Evolutionary conservation across 2,329 filamentous ascomycete species (phyloP), one percentile per base, ranked within the genome.

Genomic region (Tolypocladium amazonense): DNA sequence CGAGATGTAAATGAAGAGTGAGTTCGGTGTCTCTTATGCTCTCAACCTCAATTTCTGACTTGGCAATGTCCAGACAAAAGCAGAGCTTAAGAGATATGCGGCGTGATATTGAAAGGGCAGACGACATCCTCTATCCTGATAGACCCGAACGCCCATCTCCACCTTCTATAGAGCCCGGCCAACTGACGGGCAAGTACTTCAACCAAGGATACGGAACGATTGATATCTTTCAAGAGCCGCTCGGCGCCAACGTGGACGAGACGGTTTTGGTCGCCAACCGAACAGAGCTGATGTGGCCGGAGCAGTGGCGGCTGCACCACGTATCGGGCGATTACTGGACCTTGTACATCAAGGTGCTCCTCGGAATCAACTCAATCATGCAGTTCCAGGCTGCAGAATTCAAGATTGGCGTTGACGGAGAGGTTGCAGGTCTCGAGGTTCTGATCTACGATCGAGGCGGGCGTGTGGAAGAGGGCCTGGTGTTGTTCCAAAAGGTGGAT

Each of bases 141-240:
- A 68, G 70, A 6, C 72, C 76, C 0, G 41, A 68, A 1, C 71
- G 72, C 8, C 68, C 73, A 0, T 54, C 76, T 25, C 74, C 74
- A 8, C 69, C 68, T 11, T 70, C 75, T 0, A 62, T 79, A 2
- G 62, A 66, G 12, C 65, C 65, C 45, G 75, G 75, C 61, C 57
- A 63, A 0, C 60, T 71, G 9, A 65, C 66, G 1, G 79, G 79
- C 3, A 75, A 69, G 1, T 82, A 80, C 62, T 72, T 66, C 59
- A 71, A 81, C 58, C 71, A 73, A 1, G 77, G 72, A 2, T 81
- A 79, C 66, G 68, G 67, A 14, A 56, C 45, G 1, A 56, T 72
- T 11, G 57, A 59, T 0, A 59, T 72, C 8, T 57, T 57, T 3
- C 61, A 62, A n/a, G 58, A 66, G 25, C 56, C 61, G 1, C 55